phyloP scores from a whole-genome alignment of 2,329 filamentous ascomycete genomes.

The Bisporella sp. region DNA sequence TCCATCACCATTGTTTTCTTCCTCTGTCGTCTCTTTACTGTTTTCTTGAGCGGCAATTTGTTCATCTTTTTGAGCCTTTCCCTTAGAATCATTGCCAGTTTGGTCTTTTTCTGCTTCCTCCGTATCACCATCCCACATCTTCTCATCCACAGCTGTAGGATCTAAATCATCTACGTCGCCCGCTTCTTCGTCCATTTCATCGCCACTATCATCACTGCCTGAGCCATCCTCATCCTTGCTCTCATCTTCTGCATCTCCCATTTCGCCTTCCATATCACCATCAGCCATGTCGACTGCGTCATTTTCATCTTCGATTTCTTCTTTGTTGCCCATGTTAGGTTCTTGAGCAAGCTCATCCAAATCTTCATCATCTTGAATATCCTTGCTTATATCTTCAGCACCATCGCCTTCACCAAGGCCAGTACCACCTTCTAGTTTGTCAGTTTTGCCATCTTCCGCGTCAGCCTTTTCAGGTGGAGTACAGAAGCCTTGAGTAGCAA shows the following conservation, averaged over 20 bases:
- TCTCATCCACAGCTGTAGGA: constrained; percentile 87
- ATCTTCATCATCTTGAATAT: constrained; percentile 90
- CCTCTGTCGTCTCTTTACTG: constrained; percentile 49
- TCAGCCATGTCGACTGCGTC: constrained; percentile 90
- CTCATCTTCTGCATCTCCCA: constrained; percentile 59
- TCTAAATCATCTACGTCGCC: constrained; percentile 90
- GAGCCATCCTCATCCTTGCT: constrained; percentile 57
- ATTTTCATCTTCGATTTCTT: constrained; percentile 70
- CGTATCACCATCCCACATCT: constrained; percentile 93
- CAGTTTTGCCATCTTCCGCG: constrained; percentile 60
- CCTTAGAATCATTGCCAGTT: constrained; percentile 65
- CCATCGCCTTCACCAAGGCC: constrained; percentile 93
- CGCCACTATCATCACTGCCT: constrained; percentile 56
- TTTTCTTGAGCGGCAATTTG: constrained; percentile 40
- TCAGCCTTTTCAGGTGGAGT: constrained; percentile 76
- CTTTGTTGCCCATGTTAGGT: constrained; percentile 50
- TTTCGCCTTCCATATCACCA: constrained; percentile 83
- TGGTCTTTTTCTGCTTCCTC: constrained; percentile 77
- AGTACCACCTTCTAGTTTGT: constrained; percentile 83
- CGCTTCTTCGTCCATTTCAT: constrained; percentile 83
- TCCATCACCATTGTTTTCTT: constrained; percentile 41
- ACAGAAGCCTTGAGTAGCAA: constrained; percentile 85
- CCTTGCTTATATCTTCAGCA: constrained; percentile 95
- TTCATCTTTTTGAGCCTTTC: constrained; percentile 56
- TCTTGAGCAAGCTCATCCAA: constrained; percentile 87